Evolutionary conservation across 1,284 basidiomycete species (phyloP), one percentile per base, ranked within the genome.

Genomic region (Fomitopsis betulina): DNA sequence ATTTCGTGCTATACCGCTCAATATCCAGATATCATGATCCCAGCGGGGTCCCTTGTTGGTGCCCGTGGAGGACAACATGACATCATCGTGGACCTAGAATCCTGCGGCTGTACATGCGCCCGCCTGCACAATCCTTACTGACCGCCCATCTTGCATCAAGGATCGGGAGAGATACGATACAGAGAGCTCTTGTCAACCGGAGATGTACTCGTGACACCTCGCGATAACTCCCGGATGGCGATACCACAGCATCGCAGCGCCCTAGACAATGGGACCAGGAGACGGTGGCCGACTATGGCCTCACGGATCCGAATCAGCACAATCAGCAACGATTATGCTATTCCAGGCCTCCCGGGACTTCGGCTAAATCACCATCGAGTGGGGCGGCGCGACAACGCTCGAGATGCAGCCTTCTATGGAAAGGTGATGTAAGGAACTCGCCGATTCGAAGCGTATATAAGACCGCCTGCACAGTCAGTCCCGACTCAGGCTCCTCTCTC

Each of bases 361-460:
- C 49, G 49, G 49, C n/a, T 51, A 51, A 51, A 51, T 32, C n/a
- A 51, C 33, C 33, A 3, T 51, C 49, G 19, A 35, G 45, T 23
- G 42, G 25, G n/a, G n/a, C n/a, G n/a, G 45, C 45, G 45, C 45
- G n/a, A 51, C 49, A 30, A 51, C 32, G 49, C 49, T 13, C 49
- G 23, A 37, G 49, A 10, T 33, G 45, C 45, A 47, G 32, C 49
- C 49, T 35, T 51, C 49, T 51, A 51, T 35, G 49, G 49, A 51
- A 51, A 21, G 43, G 30, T 43, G 32, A 55, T 35, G 43, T 42
- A 23, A 45, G 54, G 32, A 23, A 33, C 19, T 23, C 43, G 25
- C 32, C 39, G 38, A 39, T 19, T 27, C 52, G 53, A 42, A 15
- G 19, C 39, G 35, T 68, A 71, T 72, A 70, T 73, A 72, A 69